phyloP scores from a whole-genome alignment of 208 protist species.

The Acanthamoeba royreba region DNA sequence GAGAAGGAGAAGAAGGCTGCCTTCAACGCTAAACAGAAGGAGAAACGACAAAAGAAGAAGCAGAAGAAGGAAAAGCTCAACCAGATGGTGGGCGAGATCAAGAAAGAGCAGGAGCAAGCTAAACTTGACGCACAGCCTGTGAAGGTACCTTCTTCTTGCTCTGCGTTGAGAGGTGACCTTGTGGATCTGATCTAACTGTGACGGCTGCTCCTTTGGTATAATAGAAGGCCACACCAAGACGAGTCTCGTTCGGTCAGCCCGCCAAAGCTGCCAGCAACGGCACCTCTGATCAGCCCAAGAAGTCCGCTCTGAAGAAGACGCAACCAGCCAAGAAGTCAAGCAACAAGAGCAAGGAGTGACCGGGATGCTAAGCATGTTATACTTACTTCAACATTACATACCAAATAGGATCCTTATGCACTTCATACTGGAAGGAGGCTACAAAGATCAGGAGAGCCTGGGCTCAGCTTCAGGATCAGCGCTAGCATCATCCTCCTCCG shows the following conservation, averaged over 20 bases:
- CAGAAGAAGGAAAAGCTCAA: neutral
- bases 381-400: too few relatives aligned
- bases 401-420: too few relatives aligned
- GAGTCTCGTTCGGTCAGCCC: neutral
- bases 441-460: too few relatives aligned
- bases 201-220: neutral
- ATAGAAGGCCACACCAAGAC: neutral
- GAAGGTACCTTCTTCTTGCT: neutral
- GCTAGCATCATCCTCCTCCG: too few relatives aligned
- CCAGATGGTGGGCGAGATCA: neutral
- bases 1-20: constrained; percentile 9
- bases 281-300: too few relatives aligned
- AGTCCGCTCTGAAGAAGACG: neutral
- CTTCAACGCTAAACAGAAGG: neutral
- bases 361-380: too few relatives aligned
- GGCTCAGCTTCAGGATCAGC: too few relatives aligned
- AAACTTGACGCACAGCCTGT: neutral
- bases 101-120: neutral
- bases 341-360: too few relatives aligned
- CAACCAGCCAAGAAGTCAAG: neutral
- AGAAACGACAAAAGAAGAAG: neutral
- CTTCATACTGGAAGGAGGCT: too few relatives aligned
- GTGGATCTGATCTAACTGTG: neutral
- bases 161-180: neutral
- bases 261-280: neutral